phyloP scores from a whole-genome alignment of 257 asterid species.

The Solanum etuberosum region DNA sequence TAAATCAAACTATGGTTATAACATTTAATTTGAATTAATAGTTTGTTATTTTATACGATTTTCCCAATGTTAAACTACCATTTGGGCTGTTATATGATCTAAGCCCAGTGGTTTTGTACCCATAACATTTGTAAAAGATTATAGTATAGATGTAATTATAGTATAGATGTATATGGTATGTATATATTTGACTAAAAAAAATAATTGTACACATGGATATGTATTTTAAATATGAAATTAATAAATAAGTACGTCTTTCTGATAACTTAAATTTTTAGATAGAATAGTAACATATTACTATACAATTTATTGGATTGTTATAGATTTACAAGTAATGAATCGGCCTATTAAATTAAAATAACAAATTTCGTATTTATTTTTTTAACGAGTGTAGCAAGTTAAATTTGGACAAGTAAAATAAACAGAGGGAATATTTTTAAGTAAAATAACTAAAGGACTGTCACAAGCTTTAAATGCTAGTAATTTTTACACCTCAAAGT shows the following conservation, averaged over 20 bases:
- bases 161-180: background rate
- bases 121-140: background rate
- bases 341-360: background rate
- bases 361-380: too few relatives aligned
- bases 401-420: background rate
- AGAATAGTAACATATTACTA: background rate
- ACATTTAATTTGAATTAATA: too few relatives aligned
- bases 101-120: background rate
- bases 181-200: too few relatives aligned
- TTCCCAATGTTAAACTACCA: background rate
- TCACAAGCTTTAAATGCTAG: background rate
- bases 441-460: background rate
- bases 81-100: background rate
- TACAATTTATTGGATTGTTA: background rate
- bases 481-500: background rate
- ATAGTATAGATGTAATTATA: too few relatives aligned
- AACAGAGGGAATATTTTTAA: background rate
- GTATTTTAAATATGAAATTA: background rate
- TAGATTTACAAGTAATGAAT: background rate
- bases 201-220: too few relatives aligned
- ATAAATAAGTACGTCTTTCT: background rate
- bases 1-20: too few relatives aligned
- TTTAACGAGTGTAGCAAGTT: background rate
- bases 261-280: background rate
- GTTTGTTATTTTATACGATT: too few relatives aligned